These are phyloP conservation scores for Suillus sp. DNA, from an alignment of 768 basidiomycete species.

Conservation along the genomic window DNA sequence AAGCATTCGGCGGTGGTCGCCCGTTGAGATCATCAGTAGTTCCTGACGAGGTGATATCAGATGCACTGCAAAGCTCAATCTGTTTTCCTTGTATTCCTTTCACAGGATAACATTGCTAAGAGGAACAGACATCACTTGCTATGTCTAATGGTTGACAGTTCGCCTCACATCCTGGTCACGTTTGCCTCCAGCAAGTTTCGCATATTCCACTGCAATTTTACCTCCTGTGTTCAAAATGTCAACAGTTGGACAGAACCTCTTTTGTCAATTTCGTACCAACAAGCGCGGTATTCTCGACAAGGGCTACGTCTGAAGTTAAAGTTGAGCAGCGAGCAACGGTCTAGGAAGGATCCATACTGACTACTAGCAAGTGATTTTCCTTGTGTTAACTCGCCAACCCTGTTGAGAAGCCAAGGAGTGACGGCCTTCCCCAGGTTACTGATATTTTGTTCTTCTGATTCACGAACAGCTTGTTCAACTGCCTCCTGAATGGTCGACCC, in stretches of 20 bases:
- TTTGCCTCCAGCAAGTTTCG: slow-evolving; percentile 44
- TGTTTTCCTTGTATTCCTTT: slow-evolving; percentile 7
- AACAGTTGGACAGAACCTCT: neutral
- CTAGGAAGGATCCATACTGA: slow-evolving; percentile 37
- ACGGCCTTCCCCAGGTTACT: slow-evolving; percentile 83
- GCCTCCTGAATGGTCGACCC: slow-evolving; percentile 72
- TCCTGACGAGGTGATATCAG: neutral
- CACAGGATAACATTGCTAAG: slow-evolving; percentile 11
- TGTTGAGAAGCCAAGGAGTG: slow-evolving; percentile 90
- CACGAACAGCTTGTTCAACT: slow-evolving; percentile 81
- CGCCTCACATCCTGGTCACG: slow-evolving; percentile 22
- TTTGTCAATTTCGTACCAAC: slow-evolving; percentile 58
- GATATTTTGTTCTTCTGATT: slow-evolving; percentile 81
- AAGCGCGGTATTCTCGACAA: slow-evolving; percentile 86
- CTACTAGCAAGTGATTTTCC: slow-evolving; percentile 76
- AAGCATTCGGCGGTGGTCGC: slow-evolving; percentile 14
- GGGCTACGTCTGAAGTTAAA: slow-evolving; percentile 66
- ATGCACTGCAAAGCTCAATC: neutral
- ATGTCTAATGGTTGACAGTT: slow-evolving; percentile 3
- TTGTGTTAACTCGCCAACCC: slow-evolving; percentile 78
- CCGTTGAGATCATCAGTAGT: neutral
- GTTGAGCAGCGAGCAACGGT: slow-evolving; percentile 8
- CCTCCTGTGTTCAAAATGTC: slow-evolving; percentile 51
- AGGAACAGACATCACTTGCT: slow-evolving; percentile 5
- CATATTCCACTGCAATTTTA: slow-evolving; percentile 77